These are phyloP conservation scores for Neonectria magnoliae DNA, from an alignment of 2,329 filamentous ascomycete genomes.

Conservation along the genomic window DNA sequence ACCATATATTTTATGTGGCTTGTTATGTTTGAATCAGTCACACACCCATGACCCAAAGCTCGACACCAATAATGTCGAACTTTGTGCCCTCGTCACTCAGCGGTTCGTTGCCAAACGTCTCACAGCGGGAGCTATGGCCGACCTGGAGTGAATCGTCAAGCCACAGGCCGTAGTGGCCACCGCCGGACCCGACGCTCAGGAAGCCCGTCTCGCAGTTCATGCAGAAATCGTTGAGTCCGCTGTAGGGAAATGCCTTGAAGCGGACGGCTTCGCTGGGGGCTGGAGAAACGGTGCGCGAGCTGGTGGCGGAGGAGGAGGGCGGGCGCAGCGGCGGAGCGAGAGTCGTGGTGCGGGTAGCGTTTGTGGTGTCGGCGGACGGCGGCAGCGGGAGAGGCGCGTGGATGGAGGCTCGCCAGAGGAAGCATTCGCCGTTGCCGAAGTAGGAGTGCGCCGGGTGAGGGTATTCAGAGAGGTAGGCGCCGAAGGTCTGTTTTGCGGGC, in stretches of 20 bases:
- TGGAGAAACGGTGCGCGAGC: slow-evolving; percentile 43
- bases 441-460: slow-evolving; percentile 85
- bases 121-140: slow-evolving; percentile 84
- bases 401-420: slow-evolving; percentile 70
- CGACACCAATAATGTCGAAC: slow-evolving; percentile 89
- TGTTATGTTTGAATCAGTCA: slow-evolving; percentile 26
- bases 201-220: slow-evolving; percentile 91
- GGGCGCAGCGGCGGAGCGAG: slow-evolving; percentile 44
- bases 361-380: slow-evolving; percentile 61
- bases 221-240: slow-evolving; percentile 95
- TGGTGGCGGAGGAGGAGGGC: slow-evolving; percentile 40
- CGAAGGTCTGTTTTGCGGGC: slow-evolving; percentile 71
- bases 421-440: slow-evolving; percentile 97
- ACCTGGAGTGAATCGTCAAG: slow-evolving; percentile 85
- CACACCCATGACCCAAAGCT: slow-evolving; percentile 89
- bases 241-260: slow-evolving; percentile 98
- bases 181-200: slow-evolving; percentile 85
- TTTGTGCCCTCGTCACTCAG: slow-evolving; percentile 92
- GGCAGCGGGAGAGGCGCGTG: slow-evolving; percentile 64
- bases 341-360: slow-evolving; percentile 55
- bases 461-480: slow-evolving; percentile 91
- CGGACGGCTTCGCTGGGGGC: slow-evolving; percentile 79
- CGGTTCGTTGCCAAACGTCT: slow-evolving; percentile 94
- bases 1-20: neutral
- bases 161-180: slow-evolving; percentile 94